Percentiles rank a stretch among this genome's conserved stretches.
Evolutionary conservation across 306 rosid species (phyloP).

Genomic region (Crotalaria pallida): DNA sequence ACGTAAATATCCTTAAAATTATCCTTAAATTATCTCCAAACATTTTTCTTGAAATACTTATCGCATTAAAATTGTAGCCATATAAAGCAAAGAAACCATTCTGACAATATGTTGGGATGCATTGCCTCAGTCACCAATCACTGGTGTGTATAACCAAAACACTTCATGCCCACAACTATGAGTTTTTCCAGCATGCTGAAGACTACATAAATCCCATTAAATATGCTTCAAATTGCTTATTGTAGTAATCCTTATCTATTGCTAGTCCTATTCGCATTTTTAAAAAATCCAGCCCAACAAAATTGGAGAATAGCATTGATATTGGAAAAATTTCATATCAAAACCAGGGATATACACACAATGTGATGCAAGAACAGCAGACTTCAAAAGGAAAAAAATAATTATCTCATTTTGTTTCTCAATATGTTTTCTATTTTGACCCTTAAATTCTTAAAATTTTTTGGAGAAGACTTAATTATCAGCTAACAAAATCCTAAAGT

Average conservation of each 20-base stretch:
- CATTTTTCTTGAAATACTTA: neutral
- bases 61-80: neutral
- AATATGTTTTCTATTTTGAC: neutral
- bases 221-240: neutral
- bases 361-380: neutral
- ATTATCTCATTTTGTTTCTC: neutral
- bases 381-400: neutral
- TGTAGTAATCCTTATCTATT: neutral
- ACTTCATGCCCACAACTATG: neutral
- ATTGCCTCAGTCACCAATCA: neutral
- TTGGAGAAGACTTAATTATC: neutral
- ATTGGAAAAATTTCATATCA: neutral
- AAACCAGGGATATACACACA: neutral
- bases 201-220: neutral
- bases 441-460: neutral
- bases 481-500: neutral
- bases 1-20: neutral
- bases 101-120: neutral
- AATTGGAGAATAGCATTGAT: neutral
- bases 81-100: neutral
- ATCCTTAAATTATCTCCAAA: conserved; percentile 1
- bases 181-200: neutral
- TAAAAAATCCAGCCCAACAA: neutral
- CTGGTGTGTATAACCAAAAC: no score
- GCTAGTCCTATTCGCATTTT: neutral